Evolutionary conservation across 164 flowering plant genomes (phyloP).

Genomic region (Vitis amurensis): DNA sequence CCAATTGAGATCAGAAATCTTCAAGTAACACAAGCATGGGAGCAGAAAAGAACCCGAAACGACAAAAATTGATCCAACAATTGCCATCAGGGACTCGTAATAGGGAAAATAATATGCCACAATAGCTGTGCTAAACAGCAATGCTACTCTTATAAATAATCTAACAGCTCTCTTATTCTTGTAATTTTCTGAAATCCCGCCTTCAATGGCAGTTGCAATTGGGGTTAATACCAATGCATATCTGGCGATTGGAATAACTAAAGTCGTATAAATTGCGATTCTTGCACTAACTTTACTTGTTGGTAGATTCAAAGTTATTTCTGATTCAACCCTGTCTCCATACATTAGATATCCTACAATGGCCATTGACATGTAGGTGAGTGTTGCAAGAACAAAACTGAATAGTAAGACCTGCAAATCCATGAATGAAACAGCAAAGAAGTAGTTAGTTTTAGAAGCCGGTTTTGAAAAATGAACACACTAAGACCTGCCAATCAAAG

Average conservation of each 20-base stretch:
- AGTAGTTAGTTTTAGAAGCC: no score
- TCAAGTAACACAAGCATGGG: conserved; percentile 23
- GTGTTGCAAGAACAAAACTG: conserved; percentile 20
- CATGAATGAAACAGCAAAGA: no score
- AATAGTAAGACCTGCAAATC: conserved; percentile 21
- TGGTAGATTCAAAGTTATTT: conserved; percentile 24
- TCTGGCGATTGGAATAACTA: conserved; percentile 17
- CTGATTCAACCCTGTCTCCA: conserved; percentile 19
- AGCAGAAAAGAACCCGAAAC: background rate
- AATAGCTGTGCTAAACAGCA: no score
- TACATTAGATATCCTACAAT: conserved; percentile 27
- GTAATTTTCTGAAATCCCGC: conserved; percentile 5
- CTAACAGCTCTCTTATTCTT: background rate
- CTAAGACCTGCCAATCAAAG: no score
- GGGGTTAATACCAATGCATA: conserved; percentile 25
- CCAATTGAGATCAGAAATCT: conserved; percentile 1
- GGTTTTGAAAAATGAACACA: no score
- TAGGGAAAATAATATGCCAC: no score
- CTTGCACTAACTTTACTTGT: background rate
- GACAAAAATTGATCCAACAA: no score
- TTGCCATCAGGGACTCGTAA: no score
- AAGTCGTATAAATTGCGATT: conserved; percentile 22
- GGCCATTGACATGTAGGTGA: conserved; percentile 16
- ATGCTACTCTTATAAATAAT: conserved; percentile 3
- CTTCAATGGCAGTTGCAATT: conserved; percentile 21